Evolutionary conservation across 2,329 filamentous ascomycete species (phyloP).

Genomic region (Botryosphaeria agaves): DNA sequence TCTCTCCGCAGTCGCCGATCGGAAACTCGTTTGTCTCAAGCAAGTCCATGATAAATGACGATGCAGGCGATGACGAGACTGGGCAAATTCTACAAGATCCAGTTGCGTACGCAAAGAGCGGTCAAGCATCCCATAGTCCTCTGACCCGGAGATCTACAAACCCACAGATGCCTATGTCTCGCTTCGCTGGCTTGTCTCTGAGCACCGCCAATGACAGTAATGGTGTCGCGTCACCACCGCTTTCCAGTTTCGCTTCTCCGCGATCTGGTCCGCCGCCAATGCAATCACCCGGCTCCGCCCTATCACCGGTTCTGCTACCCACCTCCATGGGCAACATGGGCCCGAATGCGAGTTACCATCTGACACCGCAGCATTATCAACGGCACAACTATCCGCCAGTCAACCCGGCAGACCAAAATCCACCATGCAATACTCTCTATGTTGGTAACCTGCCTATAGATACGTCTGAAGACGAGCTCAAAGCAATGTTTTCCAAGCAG

Average conservation of each 20-base stretch:
- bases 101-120: slow-evolving; percentile 57
- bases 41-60: slow-evolving; percentile 56
- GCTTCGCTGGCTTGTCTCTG: slow-evolving; percentile 53
- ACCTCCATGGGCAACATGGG: slow-evolving; percentile 31
- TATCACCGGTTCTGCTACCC: slow-evolving; percentile 37
- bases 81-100: slow-evolving; percentile 55
- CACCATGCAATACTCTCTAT: slow-evolving; percentile 93
- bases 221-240: slow-evolving; percentile 33
- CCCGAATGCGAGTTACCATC: slow-evolving; percentile 35
- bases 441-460: slow-evolving; percentile 92
- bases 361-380: slow-evolving; percentile 38
- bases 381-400: slow-evolving; percentile 63
- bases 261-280: slow-evolving; percentile 26
- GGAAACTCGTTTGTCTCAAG: slow-evolving; percentile 51
- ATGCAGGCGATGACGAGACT: slow-evolving; percentile 54
- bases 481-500: slow-evolving; percentile 81
- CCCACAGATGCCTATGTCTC: slow-evolving; percentile 50
- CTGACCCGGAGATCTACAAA: slow-evolving; percentile 51
- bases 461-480: slow-evolving; percentile 88
- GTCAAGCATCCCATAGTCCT: slow-evolving; percentile 27
- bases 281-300: slow-evolving; percentile 28
- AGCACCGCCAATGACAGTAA: slow-evolving; percentile 37
- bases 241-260: slow-evolving; percentile 35
- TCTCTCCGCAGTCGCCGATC: slow-evolving; percentile 58
- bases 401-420: slow-evolving; percentile 91